Percentiles rank a stretch among this genome's conserved stretches.
Conservation (phyloP, 768 basidiomycete genomes). For the Pulveroboletus sp. region DNA sequence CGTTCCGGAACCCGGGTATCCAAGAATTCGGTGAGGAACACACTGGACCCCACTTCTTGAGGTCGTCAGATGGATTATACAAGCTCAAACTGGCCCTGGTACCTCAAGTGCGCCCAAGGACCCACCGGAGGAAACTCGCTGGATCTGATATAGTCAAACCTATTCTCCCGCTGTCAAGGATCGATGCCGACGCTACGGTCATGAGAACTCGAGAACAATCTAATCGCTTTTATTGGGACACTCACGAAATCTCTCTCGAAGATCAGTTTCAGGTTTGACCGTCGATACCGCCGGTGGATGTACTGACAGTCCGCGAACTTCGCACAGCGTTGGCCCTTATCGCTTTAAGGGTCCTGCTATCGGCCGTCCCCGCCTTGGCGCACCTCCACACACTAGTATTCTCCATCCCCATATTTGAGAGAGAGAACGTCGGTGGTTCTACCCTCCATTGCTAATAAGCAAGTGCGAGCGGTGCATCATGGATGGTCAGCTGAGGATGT, state of each 20-base stretch:
- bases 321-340: neutral
- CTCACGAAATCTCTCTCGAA: neutral
- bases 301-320: neutral
- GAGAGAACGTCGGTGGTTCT: neutral
- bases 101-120: conserved; percentile 11
- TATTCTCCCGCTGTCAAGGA: conserved; percentile 1
- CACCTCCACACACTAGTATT: no score
- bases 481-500: no score
- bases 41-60: neutral
- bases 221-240: neutral
- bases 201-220: neutral
- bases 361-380: no score
- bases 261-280: neutral
- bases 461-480: conserved; percentile 1
- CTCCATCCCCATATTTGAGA: neutral
- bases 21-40: no score
- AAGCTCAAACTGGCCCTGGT: neutral
- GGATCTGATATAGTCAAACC: conserved; percentile 3
- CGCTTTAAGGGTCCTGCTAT: no score
- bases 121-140: neutral
- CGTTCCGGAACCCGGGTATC: neutral
- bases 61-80: conserved; percentile 4
- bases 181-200: no score
- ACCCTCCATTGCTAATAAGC: neutral
- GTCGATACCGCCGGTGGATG: neutral